Evolutionary conservation across 192 early-diverging fungal species (phyloP), one percentile per base, ranked within the genome.

Genomic region (Haplosporangium gracile): DNA sequence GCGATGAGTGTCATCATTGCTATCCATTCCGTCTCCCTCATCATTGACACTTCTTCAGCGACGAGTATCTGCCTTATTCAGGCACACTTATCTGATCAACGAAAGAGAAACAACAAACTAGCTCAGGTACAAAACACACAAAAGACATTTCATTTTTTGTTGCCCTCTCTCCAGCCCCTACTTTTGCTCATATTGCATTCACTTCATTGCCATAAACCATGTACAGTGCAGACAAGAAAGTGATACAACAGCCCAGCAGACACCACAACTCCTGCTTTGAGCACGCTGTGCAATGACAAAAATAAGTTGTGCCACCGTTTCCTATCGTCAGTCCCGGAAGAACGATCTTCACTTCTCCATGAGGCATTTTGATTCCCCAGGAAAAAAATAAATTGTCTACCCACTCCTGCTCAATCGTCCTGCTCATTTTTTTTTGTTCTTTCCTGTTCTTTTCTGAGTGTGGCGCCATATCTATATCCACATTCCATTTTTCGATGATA

Each of bases 301-400:
- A 60, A n/a, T 60, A 60, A 26, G 15, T 22, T 51, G 49, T 51
- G 4, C 16, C 55, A 60, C n/a, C 55, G 4, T n/a, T 6, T 22
- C 49, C 4, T 51, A 20, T 18, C 9, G 5, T 51, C 49, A 18
- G 32, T 29, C 60, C 29, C 77, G 77, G 77, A 78, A 78, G 77
- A 78, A 78, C 36, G 69, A 78, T 78, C 47, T 78, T 78, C 68
- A 78, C 22, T 45, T 36, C 16, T 40, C 75, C 49, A 39, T 36
- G 38, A 75, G 24, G 36, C 13, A n/a, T 75, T 60, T 60, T 42
- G 5, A 18, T 26, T 22, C 68, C 68, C 18, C 36, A 36, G 2
- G 36, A 36, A 2, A 36, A 69, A 36, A 26, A 69, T n/a, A 69
- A 69, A 22, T 29, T 34, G 3, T 32, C 60, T 29, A 1, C 22